phyloP scores from a whole-genome alignment of 1,284 basidiomycete species.

The Ustilago tritici region DNA sequence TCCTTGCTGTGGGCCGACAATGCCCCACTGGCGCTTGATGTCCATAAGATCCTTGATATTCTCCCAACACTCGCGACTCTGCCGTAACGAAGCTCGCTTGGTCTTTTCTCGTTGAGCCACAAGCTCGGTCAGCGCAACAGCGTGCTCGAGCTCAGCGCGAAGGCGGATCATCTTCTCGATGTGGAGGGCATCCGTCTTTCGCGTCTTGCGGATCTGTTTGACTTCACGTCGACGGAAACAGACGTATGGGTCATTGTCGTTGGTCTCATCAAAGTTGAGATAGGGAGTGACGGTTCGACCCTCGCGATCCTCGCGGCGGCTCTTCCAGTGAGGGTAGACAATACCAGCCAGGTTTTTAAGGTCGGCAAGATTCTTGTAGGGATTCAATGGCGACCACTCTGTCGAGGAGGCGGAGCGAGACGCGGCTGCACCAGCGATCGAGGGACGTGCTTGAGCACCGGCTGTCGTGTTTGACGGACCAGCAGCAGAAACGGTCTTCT shows the following conservation, averaged over 20 bases:
- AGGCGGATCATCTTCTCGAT: conserved; percentile 68
- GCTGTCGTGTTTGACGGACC: conserved; percentile 15
- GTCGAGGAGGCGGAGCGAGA: background rate
- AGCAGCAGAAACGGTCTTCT: conserved; percentile 32
- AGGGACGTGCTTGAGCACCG: conserved; percentile 23
- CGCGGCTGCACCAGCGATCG: conserved; percentile 14
- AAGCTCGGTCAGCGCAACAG: conserved; percentile 52
- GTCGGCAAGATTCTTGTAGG: conserved; percentile 61
- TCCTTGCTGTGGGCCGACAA: conserved; percentile 56
- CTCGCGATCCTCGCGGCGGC: conserved; percentile 62
- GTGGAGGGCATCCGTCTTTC: conserved; percentile 71
- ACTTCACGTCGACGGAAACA: conserved; percentile 97
- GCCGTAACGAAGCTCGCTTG: conserved; percentile 56
- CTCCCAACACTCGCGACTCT: conserved; percentile 61
- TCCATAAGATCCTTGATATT: conserved; percentile 58
- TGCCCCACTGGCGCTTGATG: conserved; percentile 64
- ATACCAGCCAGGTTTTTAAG: conserved; percentile 58
- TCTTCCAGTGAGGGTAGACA: conserved; percentile 67
- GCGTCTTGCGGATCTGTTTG: conserved; percentile 93
- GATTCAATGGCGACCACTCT: conserved; percentile 61
- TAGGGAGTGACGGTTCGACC: conserved; percentile 58
- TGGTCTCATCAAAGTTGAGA: conserved; percentile 82
- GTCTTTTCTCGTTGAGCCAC: conserved; percentile 66
- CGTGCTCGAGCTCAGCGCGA: conserved; percentile 62
- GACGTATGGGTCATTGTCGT: conserved; percentile 95